Evolutionary conservation across 192 early-diverging fungal genomes (phyloP), one percentile per base, ranked within the genome.

Genomic region (Coemansia sp.): DNA sequence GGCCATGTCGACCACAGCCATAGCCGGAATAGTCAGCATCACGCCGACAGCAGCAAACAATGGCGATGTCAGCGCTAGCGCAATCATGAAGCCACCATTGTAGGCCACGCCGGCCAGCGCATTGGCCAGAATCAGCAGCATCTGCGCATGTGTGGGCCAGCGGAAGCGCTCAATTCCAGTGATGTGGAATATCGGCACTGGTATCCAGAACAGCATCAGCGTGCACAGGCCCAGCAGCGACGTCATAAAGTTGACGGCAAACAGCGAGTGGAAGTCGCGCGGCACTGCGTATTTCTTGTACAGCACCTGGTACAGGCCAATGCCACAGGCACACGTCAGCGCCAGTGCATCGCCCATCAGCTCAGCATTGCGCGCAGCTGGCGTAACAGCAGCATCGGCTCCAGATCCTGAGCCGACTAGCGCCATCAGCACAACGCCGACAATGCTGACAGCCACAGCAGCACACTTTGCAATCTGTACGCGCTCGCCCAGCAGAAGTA

Each of bases 271-370:
- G 58, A 50, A 75, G 66, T 61, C 68, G 14, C 45, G 64, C 14
- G 80, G 86, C 29, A 89, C 87, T 0, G 83, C 85, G 57, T 87
- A 89, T 70, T 89, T 89, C 60, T 92, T 94, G 84, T 92, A 94
- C 56, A 92, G 67, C 2, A 91, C 90, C 68, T 80, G 89, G 61
- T 91, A 91, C 60, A 90, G 87, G n/a, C 91, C 92, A 70, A 89
- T 90, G 8, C 84, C 55, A 4, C 80, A 82, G 2, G 91, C 90
- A 39, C 88, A 84, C 8, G 85, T 17, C 22, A 88, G 74, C 15
- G 91, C 84, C 8, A 94, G 50, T 5, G 84, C 39, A 63, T 89
- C 84, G 10, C 89, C 88, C 0, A 82, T 37, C 8, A 87, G 59
- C 57, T 82, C 75, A 10, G 59, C 45, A 23, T 47, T 67, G 62